Evolutionary conservation across 139 green algal genomes (phyloP).

Genomic region (Gonium pectorale): DNA sequence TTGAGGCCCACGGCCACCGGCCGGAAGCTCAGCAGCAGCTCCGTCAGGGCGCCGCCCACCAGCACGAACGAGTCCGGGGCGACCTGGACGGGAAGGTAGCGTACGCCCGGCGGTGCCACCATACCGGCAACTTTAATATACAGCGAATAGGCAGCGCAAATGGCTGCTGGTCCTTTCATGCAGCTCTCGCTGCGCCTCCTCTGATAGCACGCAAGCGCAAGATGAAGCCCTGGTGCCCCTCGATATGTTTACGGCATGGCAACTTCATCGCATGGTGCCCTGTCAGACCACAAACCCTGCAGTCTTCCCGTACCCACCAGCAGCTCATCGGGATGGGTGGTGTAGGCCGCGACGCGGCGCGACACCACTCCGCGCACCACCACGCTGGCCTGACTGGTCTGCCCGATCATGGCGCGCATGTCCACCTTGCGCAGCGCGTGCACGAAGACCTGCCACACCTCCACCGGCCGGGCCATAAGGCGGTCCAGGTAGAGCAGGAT

Average conservation of each 20-base stretch:
- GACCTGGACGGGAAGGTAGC: conserved; percentile 44
- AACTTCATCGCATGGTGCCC: too few relatives aligned
- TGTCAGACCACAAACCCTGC: too few relatives aligned
- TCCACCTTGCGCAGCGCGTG: conserved; percentile 72
- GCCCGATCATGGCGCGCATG: conserved; percentile 69
- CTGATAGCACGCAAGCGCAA: too few relatives aligned
- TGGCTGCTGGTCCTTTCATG: too few relatives aligned
- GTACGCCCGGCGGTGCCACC: too few relatives aligned
- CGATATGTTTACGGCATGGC: too few relatives aligned
- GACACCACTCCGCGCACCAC: conserved; percentile 61
- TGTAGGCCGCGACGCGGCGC: conserved; percentile 62
- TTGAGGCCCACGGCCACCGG: conserved; percentile 54
- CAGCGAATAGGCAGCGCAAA: too few relatives aligned
- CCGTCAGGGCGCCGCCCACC: conserved; percentile 60
- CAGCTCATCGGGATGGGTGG: conserved; percentile 71
- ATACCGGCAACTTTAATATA: too few relatives aligned
- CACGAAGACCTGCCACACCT: conserved; percentile 74
- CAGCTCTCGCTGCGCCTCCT: too few relatives aligned
- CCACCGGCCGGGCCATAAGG: conserved; percentile 60
- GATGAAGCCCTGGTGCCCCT: too few relatives aligned
- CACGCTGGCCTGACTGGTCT: conserved; percentile 65
- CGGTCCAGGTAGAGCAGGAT: conserved; percentile 69
- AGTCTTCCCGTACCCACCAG: conserved; percentile 53
- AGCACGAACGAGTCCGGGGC: conserved; percentile 63
- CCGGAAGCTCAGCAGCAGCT: conserved; percentile 65